These are phyloP conservation scores for Coprinellus aureogranulatus DNA, from an alignment of 768 basidiomycete species.

Conservation along the genomic window DNA sequence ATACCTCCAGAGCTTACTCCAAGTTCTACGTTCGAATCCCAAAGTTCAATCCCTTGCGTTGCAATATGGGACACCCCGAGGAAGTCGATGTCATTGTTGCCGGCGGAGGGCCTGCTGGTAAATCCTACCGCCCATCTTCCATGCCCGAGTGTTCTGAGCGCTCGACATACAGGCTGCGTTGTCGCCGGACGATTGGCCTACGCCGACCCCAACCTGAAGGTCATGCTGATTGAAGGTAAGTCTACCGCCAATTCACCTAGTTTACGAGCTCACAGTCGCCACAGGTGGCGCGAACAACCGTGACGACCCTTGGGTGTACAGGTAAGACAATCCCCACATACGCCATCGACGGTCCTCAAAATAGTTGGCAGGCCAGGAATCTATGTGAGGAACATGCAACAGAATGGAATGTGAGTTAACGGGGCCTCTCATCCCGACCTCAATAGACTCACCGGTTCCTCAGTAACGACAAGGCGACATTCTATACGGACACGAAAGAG, in stretches of 20 bases:
- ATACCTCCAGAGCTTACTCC: neutral
- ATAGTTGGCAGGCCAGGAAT: constrained; percentile 53
- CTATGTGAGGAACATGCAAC: constrained; percentile 70
- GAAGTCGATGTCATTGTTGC: constrained; percentile 72
- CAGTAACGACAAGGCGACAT: constrained; percentile 73
- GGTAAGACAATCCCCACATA: constrained; percentile 26
- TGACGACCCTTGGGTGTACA: constrained; percentile 74
- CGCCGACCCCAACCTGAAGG: constrained; percentile 69
- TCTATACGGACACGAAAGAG: constrained; percentile 61
- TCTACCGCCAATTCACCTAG: neutral
- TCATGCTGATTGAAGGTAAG: constrained; percentile 72
- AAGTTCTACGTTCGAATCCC: neutral
- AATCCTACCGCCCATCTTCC: neutral
- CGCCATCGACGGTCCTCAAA: too few species aligned
- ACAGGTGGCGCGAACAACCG: constrained; percentile 67
- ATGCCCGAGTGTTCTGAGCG: neutral
- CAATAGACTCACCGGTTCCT: neutral
- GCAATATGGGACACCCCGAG: constrained; percentile 53
- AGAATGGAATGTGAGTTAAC: constrained; percentile 56
- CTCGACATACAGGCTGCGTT: constrained; percentile 48
- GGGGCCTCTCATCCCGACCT: neutral
- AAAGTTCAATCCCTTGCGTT: neutral
- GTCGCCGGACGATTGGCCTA: constrained; percentile 68
- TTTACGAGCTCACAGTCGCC: neutral
- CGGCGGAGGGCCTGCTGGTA: constrained; percentile 67